These are phyloP conservation scores for Auxenochlorella protothecoides DNA, from an alignment of 139 green algal genomes.

Conservation along the genomic window DNA sequence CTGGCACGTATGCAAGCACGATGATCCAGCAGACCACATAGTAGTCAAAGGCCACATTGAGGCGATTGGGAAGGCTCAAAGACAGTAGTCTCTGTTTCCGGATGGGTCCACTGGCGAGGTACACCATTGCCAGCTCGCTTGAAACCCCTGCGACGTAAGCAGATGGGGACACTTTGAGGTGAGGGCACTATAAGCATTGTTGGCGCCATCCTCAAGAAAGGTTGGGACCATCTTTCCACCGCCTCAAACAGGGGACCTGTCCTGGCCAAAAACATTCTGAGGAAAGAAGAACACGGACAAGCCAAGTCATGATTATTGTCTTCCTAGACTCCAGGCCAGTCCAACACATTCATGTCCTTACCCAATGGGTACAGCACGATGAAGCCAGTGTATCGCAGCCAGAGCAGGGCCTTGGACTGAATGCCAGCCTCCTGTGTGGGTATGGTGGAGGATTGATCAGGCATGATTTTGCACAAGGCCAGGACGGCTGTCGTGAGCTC, in stretches of 20 bases:
- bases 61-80: constrained; percentile 63
- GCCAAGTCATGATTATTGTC: background rate
- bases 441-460: background rate
- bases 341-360: background rate
- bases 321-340: background rate
- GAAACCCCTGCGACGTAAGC: constrained; percentile 32
- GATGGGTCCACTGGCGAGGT: constrained; percentile 56
- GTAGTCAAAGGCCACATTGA: constrained; percentile 81
- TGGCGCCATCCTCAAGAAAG: no score
- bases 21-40: constrained; percentile 34
- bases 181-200: no score
- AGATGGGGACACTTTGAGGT: background rate
- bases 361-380: constrained; percentile 85
- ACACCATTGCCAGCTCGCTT: constrained; percentile 73
- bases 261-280: background rate
- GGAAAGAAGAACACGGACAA: background rate
- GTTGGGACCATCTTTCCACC: no score
- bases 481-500: background rate
- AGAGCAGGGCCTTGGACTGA: constrained; percentile 58
- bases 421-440: constrained; percentile 36
- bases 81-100: constrained; percentile 23
- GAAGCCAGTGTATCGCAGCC: constrained; percentile 86
- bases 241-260: background rate
- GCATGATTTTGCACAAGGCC: background rate
- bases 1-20: constrained; percentile 44